Evolutionary conservation across 2,329 filamentous ascomycete genomes (phyloP).

Genomic region (Alternaria brassicae): DNA sequence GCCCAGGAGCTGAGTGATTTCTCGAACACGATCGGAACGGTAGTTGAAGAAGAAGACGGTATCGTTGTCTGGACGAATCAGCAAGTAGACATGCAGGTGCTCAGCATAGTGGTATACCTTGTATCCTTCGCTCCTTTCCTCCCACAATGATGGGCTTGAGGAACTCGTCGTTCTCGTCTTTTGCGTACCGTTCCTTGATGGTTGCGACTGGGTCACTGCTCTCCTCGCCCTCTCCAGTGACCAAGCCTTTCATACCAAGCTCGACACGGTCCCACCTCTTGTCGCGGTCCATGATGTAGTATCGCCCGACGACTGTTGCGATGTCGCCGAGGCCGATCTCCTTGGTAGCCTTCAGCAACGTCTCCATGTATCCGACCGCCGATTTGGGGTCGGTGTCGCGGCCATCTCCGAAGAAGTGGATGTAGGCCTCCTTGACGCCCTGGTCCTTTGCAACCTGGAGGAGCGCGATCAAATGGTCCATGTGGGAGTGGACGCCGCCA

Average conservation of each 20-base stretch:
- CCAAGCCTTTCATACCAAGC: slow-evolving; percentile 84
- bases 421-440: slow-evolving; percentile 87
- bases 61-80: slow-evolving; percentile 72
- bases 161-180: slow-evolving; percentile 95
- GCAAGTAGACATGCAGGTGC: slow-evolving; percentile 37
- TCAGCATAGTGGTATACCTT: slow-evolving; percentile 63
- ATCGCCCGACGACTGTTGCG: slow-evolving; percentile 91
- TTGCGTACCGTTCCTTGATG: slow-evolving; percentile 85
- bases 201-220: slow-evolving; percentile 84
- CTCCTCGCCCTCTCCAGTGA: slow-evolving; percentile 85
- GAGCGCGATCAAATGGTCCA: slow-evolving; percentile 87
- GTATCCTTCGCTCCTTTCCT: slow-evolving; percentile 82
- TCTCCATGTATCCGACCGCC: slow-evolving; percentile 83
- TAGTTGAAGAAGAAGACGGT: slow-evolving; percentile 99
- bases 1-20: slow-evolving; percentile 93
- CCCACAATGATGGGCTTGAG: slow-evolving; percentile 96
- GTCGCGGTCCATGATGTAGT: slow-evolving; percentile 99
- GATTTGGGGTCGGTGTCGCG: slow-evolving; percentile 98
- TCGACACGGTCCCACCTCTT: slow-evolving; percentile 98
- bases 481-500: slow-evolving; percentile 96
- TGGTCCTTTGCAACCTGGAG: slow-evolving; percentile 89
- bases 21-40: slow-evolving; percentile 94
- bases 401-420: slow-evolving; percentile 99
- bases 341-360: slow-evolving; percentile 79
- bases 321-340: slow-evolving; percentile 88